Evolutionary conservation across 495 filamentous ascomycete genomes (phyloP), one percentile per base, ranked within the genome.

Genomic region (Podospora pseudopauciseta): DNA sequence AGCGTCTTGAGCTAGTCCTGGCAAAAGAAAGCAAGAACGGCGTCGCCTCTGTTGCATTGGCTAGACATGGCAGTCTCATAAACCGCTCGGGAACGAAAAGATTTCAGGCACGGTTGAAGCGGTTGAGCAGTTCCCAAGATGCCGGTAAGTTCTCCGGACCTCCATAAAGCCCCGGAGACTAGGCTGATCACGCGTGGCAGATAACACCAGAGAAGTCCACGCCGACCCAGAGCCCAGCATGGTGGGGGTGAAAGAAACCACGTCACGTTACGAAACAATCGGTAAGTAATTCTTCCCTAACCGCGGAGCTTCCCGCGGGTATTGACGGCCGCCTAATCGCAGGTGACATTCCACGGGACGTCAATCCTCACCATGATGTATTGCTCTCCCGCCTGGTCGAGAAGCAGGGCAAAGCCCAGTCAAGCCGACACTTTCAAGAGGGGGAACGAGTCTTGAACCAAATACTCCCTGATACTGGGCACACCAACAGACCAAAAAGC

Each of bases 1-100:
- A 83, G 68, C 75, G 79, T 7, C 75, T 86, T 5, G 84, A 86
- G 68, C 70, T 85, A 6, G 67, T 82, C 13, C 63, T 86, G 49
- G 79, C 80, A 0, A 80, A 74, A 44, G 78, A 79, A 15, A 82
- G 80, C 49, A 77, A 77, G 28, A 78, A 81, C 62, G 84, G 84
- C 16, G 72, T 86, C 60, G 82, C 80, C 58, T 76, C 76, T 7
- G 83, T 86, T 0, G 72, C 78, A 0, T 59, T 86, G 23, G 80
- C 82, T 2, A 75, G 84, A 23, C 76, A 79, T 2, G 79, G 75
- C 39, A 84, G 81, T 56, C 63, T 80, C 20, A 70, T 83, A 13
- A 74, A 82, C 60, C 79, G 80, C 11, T 74, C 68, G 16, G 73
- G 70, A 0, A 72, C 70, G 56, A 75, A 76, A 59, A 63, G 71